A percentile compares a stretch with the other conserved stretches of the same genome.
Evolutionary conservation across 2,329 filamentous ascomycete genomes (phyloP).

Genomic region (Aspergillus bombycis): DNA sequence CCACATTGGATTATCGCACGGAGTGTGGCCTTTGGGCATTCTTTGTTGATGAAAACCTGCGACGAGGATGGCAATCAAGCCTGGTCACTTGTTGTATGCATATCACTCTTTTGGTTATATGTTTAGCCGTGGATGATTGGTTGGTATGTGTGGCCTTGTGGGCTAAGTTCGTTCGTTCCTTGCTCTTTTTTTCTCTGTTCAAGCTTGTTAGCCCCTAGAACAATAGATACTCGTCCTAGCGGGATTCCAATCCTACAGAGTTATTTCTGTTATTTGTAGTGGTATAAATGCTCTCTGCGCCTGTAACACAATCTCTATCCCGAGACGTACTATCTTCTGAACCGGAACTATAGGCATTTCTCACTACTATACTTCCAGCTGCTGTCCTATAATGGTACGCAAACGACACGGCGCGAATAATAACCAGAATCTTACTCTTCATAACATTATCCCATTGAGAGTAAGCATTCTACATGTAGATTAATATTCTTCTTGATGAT

Average conservation of each 20-base stretch:
- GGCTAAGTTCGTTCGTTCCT: background rate
- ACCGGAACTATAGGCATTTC: no score
- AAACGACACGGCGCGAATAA: background rate
- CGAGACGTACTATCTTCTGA: background rate
- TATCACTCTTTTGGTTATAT: background rate
- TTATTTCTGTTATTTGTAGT: background rate
- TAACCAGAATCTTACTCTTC: background rate
- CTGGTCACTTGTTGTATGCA: background rate
- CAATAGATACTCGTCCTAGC: fast-evolving
- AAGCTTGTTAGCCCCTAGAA: background rate
- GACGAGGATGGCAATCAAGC: background rate
- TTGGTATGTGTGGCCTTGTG: background rate
- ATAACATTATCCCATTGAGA: no score
- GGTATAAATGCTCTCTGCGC: fast-evolving
- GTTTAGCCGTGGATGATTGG: background rate
- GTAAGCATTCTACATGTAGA: background rate
- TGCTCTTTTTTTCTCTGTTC: background rate
- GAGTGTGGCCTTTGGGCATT: no score
- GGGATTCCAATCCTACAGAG: background rate
- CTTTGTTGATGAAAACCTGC: background rate
- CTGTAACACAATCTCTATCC: background rate
- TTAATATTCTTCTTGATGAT: background rate
- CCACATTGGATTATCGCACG: background rate
- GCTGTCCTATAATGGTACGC: no score
- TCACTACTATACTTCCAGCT: no score